Evolutionary conservation across 257 asterid species (phyloP).

Genomic region (Eustoma russellianum): DNA sequence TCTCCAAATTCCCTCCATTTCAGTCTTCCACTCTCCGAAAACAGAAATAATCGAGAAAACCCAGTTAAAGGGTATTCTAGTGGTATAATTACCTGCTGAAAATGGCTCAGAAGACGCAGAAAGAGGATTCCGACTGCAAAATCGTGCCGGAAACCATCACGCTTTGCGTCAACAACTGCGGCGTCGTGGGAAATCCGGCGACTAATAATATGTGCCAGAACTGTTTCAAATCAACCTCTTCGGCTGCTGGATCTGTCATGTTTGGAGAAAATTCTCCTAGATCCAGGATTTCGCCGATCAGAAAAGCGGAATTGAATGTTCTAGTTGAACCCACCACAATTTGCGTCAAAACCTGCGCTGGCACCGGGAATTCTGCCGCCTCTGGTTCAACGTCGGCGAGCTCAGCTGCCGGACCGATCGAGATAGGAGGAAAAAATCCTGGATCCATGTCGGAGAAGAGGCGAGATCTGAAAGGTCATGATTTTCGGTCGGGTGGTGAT

Average conservation of each 20-base stretch:
- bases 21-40: slow-evolving; percentile 1
- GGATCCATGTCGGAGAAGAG: slow-evolving; percentile 18
- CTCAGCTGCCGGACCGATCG: slow-evolving; percentile 15
- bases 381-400: too few relatives aligned
- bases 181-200: slow-evolving; percentile 48
- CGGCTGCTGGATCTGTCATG: slow-evolving; percentile 16
- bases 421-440: slow-evolving; percentile 27
- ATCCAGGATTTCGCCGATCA: slow-evolving; percentile 39
- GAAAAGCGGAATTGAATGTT: background rate
- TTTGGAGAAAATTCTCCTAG: slow-evolving; percentile 34
- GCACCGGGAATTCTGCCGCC: slow-evolving; percentile 8
- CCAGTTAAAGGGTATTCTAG: background rate
- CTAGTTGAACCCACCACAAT: too few relatives aligned
- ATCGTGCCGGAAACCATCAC: slow-evolving; percentile 59
- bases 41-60: background rate
- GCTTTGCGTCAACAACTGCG: slow-evolving; percentile 62
- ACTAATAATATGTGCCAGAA: slow-evolving; percentile 49
- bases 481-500: background rate
- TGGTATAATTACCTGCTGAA: background rate
- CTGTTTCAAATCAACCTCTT: slow-evolving; percentile 39
- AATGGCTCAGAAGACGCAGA: slow-evolving; percentile 80
- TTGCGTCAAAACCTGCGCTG: too few relatives aligned
- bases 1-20: background rate
- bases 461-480: slow-evolving; percentile 32
- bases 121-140: slow-evolving; percentile 74